These are phyloP conservation scores for Artemisia princeps DNA, from an alignment of 140 eudicot genomes.

Conservation along the genomic window DNA sequence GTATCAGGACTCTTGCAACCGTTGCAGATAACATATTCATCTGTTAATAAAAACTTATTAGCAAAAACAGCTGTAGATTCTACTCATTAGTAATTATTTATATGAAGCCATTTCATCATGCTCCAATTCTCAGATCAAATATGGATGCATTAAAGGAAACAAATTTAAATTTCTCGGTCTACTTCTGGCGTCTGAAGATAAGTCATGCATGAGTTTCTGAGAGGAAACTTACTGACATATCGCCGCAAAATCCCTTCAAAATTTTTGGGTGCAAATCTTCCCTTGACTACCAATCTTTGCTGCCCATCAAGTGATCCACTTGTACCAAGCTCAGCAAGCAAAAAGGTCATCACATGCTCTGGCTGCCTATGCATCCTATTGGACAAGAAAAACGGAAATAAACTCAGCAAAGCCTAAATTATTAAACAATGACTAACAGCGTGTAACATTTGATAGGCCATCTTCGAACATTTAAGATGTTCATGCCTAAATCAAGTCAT, in stretches of 20 bases:
- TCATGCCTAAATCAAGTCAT: too few species aligned
- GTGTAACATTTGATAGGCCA: too few species aligned
- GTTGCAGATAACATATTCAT: conserved; percentile 85
- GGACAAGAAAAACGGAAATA: conserved; percentile 10
- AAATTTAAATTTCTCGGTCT: not conserved
- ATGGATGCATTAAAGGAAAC: not conserved
- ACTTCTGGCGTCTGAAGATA: not conserved
- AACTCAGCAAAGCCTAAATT: not conserved
- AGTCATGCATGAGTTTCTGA: conserved; percentile 33
- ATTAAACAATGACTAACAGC: too few species aligned
- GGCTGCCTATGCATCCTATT: conserved; percentile 86
- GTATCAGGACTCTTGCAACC: conserved; percentile 95
- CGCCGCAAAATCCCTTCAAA: conserved; percentile 77
- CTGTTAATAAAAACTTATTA: conserved; percentile 26
- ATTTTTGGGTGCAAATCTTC: conserved; percentile 81
- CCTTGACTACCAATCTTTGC: conserved; percentile 70
- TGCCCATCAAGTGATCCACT: conserved; percentile 93
- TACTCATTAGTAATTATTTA: too few species aligned
- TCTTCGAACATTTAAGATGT: too few species aligned
- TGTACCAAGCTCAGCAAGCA: conserved; percentile 86
- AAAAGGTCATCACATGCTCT: conserved; percentile 84
- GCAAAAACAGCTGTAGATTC: not conserved
- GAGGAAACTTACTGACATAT: conserved; percentile 67
- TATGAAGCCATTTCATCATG: too few species aligned
- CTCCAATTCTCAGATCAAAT: too few species aligned